These are phyloP conservation scores for Neurospora sp. DNA, from an alignment of 2,329 filamentous ascomycete genomes.

Conservation along the genomic window DNA sequence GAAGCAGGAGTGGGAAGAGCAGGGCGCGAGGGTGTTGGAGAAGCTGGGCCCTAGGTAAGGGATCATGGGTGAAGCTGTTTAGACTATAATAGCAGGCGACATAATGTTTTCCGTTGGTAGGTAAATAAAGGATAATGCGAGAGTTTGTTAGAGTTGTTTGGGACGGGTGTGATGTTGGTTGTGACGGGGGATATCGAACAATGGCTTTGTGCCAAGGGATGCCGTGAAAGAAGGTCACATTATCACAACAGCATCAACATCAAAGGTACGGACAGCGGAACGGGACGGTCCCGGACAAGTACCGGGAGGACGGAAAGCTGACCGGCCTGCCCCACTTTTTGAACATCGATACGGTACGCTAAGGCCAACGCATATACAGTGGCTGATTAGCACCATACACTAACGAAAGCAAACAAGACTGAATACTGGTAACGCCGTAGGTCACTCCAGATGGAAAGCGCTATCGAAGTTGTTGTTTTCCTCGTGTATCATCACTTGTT, in stretches of 20 bases:
- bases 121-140: background rate
- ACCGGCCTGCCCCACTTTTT: background rate
- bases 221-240: background rate
- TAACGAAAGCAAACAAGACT: background rate
- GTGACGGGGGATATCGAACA: background rate
- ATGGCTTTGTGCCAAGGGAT: background rate
- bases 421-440: background rate
- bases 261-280: background rate
- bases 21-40: constrained; percentile 73
- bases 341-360: background rate
- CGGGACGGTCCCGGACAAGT: background rate
- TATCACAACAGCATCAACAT: background rate
- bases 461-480: background rate
- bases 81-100: constrained; percentile 7
- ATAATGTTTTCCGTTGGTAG: background rate
- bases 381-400: background rate
- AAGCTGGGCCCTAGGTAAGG: constrained; percentile 80
- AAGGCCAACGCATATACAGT: background rate
- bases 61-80: background rate
- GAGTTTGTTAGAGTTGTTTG: background rate
- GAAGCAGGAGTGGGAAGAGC: constrained; percentile 94
- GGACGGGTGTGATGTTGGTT: background rate
- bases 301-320: background rate
- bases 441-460: background rate
- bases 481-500: background rate